These are phyloP conservation scores for Candida ortonii DNA, from an alignment of 805 yeast genomes.

Conservation along the genomic window DNA sequence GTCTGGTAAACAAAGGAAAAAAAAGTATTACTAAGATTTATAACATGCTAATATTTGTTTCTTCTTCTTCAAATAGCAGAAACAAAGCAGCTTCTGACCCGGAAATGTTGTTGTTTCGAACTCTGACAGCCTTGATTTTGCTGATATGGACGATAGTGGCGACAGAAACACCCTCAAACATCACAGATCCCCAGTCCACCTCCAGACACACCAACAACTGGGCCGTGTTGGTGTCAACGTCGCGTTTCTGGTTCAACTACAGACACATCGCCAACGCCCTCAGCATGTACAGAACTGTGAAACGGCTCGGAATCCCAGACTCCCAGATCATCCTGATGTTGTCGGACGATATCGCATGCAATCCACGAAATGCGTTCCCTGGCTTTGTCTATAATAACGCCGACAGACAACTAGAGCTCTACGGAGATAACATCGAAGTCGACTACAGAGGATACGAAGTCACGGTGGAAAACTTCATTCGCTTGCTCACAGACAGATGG, in stretches of 20 bases:
- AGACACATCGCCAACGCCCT: slow-evolving; percentile 96
- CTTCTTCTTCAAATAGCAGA: too few species aligned
- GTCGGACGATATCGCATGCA: slow-evolving; percentile 96
- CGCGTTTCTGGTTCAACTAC: slow-evolving; percentile 97
- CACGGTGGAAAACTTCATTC: slow-evolving; percentile 93
- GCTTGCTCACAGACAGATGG: slow-evolving; percentile 94
- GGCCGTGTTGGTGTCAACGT: slow-evolving; percentile 93
- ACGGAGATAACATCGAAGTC: slow-evolving; percentile 93
- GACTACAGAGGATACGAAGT: slow-evolving; percentile 98
- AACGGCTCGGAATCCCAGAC: slow-evolving; percentile 94
- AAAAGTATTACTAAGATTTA: too few species aligned
- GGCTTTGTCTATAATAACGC: slow-evolving; percentile 94
- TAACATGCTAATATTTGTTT: too few species aligned
- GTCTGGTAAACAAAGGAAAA: too few species aligned
- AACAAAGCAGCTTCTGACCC: too few species aligned
- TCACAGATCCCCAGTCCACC: slow-evolving; percentile 2
- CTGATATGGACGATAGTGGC: too few species aligned
- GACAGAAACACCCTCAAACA: neutral
- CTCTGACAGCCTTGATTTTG: too few species aligned
- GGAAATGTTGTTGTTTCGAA: too few species aligned
- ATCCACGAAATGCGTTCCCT: slow-evolving; percentile 92
- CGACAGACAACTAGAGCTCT: slow-evolving; percentile 86
- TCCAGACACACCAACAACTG: slow-evolving; percentile 62
- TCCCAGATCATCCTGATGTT: slow-evolving; percentile 95
- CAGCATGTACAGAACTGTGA: slow-evolving; percentile 92